Percentiles rank a stretch among this genome's conserved stretches.
Conservation (phyloP, 2,329 filamentous ascomycete species). For the Nothophoma quercina region DNA sequence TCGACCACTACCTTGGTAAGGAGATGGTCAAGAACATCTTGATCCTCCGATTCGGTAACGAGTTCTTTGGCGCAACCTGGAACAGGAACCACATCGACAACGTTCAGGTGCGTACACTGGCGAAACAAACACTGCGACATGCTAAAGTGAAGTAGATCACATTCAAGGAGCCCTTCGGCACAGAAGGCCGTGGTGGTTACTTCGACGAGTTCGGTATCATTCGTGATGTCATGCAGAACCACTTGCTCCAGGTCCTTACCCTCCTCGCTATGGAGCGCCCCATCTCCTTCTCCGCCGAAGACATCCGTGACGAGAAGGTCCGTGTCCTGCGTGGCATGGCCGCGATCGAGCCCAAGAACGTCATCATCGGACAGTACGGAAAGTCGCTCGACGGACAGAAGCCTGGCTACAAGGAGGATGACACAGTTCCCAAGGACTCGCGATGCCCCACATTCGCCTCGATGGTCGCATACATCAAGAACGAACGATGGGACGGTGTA, state of each 20-base stretch:
- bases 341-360: conserved; percentile 97
- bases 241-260: conserved; percentile 94
- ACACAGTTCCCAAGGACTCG: conserved; percentile 96
- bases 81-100: conserved; percentile 99
- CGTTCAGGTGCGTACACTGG: conserved; percentile 68
- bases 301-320: conserved; percentile 98
- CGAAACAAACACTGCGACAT: background rate
- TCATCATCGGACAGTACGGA: conserved; percentile 98
- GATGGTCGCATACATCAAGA: conserved; percentile 98
- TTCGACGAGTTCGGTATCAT: conserved; percentile 99
- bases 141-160: conserved; percentile 69
- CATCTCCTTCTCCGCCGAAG: conserved; percentile 96
- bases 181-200: conserved; percentile 96
- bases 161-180: conserved; percentile 99
- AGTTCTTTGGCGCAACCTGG: conserved; percentile 98
- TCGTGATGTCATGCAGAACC: conserved; percentile 99
- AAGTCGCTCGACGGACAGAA: conserved; percentile 95
- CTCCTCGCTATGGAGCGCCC: conserved; percentile 97
- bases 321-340: conserved; percentile 93
- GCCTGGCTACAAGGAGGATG: conserved; percentile 97
- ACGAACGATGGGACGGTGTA: conserved; percentile 98
- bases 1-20: conserved; percentile 99
- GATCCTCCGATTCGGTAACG: conserved; percentile 96
- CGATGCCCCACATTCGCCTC: conserved; percentile 98
- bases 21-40: conserved; percentile 99